These are phyloP conservation scores for Didymella glomerata DNA, from an alignment of 2,329 filamentous ascomycete species.

Conservation along the genomic window DNA sequence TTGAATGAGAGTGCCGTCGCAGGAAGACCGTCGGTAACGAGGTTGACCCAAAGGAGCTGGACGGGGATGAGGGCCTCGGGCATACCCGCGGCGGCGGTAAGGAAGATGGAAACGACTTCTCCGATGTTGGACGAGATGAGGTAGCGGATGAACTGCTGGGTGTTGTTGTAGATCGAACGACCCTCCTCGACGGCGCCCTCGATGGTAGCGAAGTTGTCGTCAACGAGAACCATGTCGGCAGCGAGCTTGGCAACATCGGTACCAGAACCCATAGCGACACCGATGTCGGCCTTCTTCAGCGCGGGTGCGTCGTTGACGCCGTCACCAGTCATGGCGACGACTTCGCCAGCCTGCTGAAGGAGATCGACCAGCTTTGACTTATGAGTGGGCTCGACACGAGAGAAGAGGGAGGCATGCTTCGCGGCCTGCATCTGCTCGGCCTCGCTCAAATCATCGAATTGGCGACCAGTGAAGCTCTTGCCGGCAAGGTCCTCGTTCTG, in stretches of 20 bases:
- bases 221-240: slow-evolving; percentile 97
- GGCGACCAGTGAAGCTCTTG: slow-evolving; percentile 94
- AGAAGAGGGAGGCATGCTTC: slow-evolving; percentile 88
- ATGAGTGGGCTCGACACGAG: slow-evolving; percentile 91
- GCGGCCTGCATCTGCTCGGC: slow-evolving; percentile 84
- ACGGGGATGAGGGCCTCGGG: slow-evolving; percentile 96
- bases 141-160: slow-evolving; percentile 98
- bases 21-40: slow-evolving; percentile 95
- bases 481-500: slow-evolving; percentile 81
- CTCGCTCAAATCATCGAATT: slow-evolving; percentile 87
- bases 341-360: slow-evolving; percentile 88
- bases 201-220: slow-evolving; percentile 99
- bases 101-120: slow-evolving; percentile 98
- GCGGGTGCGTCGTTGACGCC: slow-evolving; percentile 98
- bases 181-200: slow-evolving; percentile 96
- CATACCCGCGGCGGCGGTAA: slow-evolving; percentile 96
- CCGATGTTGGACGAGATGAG: slow-evolving; percentile 99
- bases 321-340: slow-evolving; percentile 99
- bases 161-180: slow-evolving; percentile 99
- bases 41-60: slow-evolving; percentile 97
- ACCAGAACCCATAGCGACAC: slow-evolving; percentile 97
- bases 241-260: slow-evolving; percentile 97
- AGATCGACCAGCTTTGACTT: slow-evolving; percentile 98
- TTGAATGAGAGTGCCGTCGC: slow-evolving; percentile 98
- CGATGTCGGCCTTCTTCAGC: slow-evolving; percentile 98